Base-by-base conservation (phyloP, 2,329 filamentous ascomycete genomes). In the Arachnomyces sp. region DNA sequence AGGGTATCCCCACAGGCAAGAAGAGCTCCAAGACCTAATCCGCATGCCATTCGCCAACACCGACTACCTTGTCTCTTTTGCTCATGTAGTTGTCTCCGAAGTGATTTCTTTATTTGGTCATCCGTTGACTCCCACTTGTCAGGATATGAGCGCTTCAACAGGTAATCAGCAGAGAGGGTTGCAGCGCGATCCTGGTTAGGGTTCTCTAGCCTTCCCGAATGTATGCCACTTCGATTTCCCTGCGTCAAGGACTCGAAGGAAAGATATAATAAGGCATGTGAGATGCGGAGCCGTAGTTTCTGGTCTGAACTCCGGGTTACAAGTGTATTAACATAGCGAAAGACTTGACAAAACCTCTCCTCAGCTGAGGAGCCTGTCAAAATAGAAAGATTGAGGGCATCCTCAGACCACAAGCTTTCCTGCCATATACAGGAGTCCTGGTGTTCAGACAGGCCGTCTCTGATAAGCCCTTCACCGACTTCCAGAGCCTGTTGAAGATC, bases 61-160 rank as follows among this genome's bases (percentile, higher is more conserved):
- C 16, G 29, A 38, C 36, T 38, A 38, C 28, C 14, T 17, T 38
- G 14, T 32, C 36, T 38, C 28, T 38, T 38, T 38, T 31, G 13
- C 13, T 38, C 16, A 17, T 38, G 15, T 7, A 38, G 16, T 20
- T 38, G 14, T 14, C 36, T 32, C 13, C 14, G 29, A 13, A 32
- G 36, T 32, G 28, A 12, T 30, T 38, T 13, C 29, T 31, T 38
- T 16, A 13, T 28, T 15, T 28, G 11, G 11, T 28, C 20, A 37
- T 37, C 12, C 35, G 30, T 37, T 11, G 18, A 37, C n/a, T 29
- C 35, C 12, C 35, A 31, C 28, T 31, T 38, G 9, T 31, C 29
- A 18, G 29, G 14, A 38, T 38, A 32, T 12, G 16, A 15, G 29
- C 7, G 16, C 14, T 20, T 32, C 36, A 38, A 30, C 29, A 38